Evolutionary conservation across 78 protist species (phyloP).

Genomic region (Dictyostelium purpureum): DNA sequence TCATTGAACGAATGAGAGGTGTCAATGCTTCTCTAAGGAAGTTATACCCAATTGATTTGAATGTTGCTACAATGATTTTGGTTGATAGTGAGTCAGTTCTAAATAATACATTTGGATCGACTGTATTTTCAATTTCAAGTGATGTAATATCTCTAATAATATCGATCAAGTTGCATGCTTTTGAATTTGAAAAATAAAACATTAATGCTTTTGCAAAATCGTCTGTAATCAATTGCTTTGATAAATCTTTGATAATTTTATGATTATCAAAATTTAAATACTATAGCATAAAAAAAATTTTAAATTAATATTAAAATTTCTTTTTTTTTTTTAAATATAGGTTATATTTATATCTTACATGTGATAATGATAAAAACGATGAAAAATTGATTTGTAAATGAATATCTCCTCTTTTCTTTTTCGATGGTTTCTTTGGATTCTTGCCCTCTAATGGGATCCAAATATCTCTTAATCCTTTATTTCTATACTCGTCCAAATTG

Average conservation of each 20-base stretch:
- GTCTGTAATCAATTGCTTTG: constrained; percentile 11
- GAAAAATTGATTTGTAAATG: neutral
- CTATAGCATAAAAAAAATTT: neutral
- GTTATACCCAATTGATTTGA: neutral
- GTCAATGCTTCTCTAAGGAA: neutral
- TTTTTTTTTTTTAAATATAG: too few relatives aligned
- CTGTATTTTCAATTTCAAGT: constrained; percentile 15
- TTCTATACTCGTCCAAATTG: neutral
- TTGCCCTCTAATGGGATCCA: constrained; percentile 4
- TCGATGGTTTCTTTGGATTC: neutral
- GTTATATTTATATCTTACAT: constrained; percentile 1
- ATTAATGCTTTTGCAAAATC: constrained; percentile 32
- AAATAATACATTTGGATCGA: constrained; percentile 3
- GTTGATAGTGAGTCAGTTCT: constrained; percentile 33
- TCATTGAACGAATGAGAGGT: neutral
- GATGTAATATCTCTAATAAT: neutral
- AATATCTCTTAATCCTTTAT: constrained; percentile 1
- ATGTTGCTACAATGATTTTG: neutral
- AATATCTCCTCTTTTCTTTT: constrained; percentile 27
- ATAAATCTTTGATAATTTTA: neutral
- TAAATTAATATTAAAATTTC: neutral
- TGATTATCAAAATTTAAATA: neutral
- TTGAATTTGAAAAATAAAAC: neutral
- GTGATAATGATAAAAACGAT: neutral
- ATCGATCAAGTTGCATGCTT: neutral